Base-by-base conservation (phyloP, 805 yeast species). In the Yarrowia osloensis region DNA sequence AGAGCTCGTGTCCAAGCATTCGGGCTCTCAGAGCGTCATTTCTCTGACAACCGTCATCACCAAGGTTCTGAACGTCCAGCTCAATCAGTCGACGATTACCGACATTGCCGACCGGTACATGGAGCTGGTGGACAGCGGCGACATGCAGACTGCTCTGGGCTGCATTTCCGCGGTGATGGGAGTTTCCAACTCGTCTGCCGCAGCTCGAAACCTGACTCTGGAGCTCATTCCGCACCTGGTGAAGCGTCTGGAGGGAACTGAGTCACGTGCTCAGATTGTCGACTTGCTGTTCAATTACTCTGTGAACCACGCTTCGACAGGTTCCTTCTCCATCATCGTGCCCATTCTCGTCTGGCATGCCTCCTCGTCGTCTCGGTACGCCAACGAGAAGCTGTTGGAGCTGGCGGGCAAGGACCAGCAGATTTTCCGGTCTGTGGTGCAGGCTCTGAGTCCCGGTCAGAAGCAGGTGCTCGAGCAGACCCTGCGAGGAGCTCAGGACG, bases 391-490 rank as follows among this genome's bases (percentile, higher is more conserved):
- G 66, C 71, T 79, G 13, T 67, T 79, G 15, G 75, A 72, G 52
- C 69, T 79, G 21, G 76, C 78, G 2, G 62, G 69, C 13, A 59
- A 69, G 22, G 76, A 77, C 50, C 71, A 76, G 11, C 68, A 65
- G 19, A 66, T 71, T 28, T 79, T 79, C 79, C 80, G 73, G 57
- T 61, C 24, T 62, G 77, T 37, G 73, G 86, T 49, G 82, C 63
- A 57, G 37, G 49, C 63, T 2, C 24, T 57, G 49, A 39, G 33
- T 79, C 82, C 69, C 65, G 73, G 26, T 73, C 78, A 68, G 67
- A 70, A 65, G 62, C 66, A 44, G 54, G 46, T 49, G 42, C 61
- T 42, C 69, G 71, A 46, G 70, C 65, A 24, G 67, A 65, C 65
- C 67, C 67, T 17, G 70, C 71, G 54, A 71, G 63, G 52, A 49